These are phyloP conservation scores for Ogataea polymorpha DNA, from an alignment of 805 yeast species.

Conservation along the genomic window DNA sequence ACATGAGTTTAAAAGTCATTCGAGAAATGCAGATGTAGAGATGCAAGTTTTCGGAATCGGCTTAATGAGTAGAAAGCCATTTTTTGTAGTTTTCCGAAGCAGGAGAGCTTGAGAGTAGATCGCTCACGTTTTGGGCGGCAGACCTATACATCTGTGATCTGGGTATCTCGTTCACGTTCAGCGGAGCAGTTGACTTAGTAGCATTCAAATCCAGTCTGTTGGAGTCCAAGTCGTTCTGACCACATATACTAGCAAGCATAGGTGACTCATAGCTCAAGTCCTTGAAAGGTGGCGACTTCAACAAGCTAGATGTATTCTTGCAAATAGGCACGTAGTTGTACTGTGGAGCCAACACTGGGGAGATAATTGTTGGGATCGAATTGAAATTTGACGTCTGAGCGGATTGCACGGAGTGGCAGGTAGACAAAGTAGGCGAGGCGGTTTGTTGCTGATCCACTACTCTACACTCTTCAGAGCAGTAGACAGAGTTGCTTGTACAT, in stretches of 20 bases:
- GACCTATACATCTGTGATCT: constrained; percentile 5
- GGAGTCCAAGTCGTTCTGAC: constrained; percentile 28
- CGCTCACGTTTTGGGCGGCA: constrained; percentile 29
- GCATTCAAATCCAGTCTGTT: constrained; percentile 31
- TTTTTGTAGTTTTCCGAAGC: constrained; percentile 33
- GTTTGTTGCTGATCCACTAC: constrained; percentile 23
- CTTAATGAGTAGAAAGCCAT: constrained; percentile 31
- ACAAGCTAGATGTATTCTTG: background rate
- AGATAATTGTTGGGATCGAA: constrained; percentile 21
- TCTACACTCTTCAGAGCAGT: constrained; percentile 34
- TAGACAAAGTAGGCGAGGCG: constrained; percentile 24
- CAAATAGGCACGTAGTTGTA: constrained; percentile 6
- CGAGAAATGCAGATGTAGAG: constrained; percentile 5
- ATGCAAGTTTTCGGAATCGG: constrained; percentile 3
- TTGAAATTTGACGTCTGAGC: constrained; percentile 8
- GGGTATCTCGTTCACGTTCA: constrained; percentile 3
- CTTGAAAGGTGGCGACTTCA: constrained; percentile 25
- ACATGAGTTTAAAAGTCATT: background rate
- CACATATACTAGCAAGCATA: constrained; percentile 21
- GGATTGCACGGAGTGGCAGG: constrained; percentile 21
- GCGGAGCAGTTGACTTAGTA: background rate
- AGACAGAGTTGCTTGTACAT: constrained; percentile 30
- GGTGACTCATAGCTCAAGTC: constrained; percentile 34
- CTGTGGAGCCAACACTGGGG: constrained; percentile 33
- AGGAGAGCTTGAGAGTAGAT: constrained; percentile 24